phyloP scores from a whole-genome alignment of 2,329 filamentous ascomycete genomes.

The Plenodomus lindquistii region DNA sequence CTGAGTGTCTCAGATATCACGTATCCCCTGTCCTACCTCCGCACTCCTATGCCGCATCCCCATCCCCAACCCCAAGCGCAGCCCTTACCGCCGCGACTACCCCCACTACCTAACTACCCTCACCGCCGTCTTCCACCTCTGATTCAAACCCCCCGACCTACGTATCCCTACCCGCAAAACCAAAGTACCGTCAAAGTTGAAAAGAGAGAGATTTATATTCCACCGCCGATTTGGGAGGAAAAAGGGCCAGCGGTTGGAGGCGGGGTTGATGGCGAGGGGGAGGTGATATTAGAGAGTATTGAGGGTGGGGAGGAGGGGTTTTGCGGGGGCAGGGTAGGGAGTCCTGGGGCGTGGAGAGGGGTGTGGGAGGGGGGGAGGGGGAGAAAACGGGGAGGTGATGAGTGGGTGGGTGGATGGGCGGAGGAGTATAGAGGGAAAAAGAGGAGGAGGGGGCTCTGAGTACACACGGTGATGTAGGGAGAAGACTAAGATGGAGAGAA shows the following conservation, averaged over 20 bases:
- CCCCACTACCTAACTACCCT: too few relatives aligned
- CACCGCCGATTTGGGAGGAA: not conserved
- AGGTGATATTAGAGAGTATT: conserved; percentile 17
- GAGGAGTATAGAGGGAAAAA: too few relatives aligned
- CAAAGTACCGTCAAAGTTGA: too few relatives aligned
- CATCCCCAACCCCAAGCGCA: conserved; percentile 21
- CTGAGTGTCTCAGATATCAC: not conserved
- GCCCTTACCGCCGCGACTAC: too few relatives aligned
- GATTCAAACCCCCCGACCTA: too few relatives aligned
- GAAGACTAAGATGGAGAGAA: too few relatives aligned
- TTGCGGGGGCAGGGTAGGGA: conserved; percentile 5
- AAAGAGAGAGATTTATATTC: too few relatives aligned
- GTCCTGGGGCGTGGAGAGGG: conserved; percentile 9
- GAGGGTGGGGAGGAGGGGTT: conserved; percentile 3
- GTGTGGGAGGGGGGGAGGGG: not conserved
- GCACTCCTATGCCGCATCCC: conserved; percentile 13
- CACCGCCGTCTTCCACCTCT: too few relatives aligned
- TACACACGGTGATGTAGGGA: too few relatives aligned
- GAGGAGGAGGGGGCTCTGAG: too few relatives aligned
- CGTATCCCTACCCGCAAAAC: too few relatives aligned
- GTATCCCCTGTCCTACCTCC: conserved; percentile 6
- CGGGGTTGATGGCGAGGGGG: conserved; percentile 8
- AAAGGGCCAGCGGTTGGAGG: not conserved
- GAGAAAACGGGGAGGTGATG: not conserved
- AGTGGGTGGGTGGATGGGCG: not conserved